Conservation (phyloP, 2,329 filamentous ascomycete species). For the Epichloe brachyelytri region DNA sequence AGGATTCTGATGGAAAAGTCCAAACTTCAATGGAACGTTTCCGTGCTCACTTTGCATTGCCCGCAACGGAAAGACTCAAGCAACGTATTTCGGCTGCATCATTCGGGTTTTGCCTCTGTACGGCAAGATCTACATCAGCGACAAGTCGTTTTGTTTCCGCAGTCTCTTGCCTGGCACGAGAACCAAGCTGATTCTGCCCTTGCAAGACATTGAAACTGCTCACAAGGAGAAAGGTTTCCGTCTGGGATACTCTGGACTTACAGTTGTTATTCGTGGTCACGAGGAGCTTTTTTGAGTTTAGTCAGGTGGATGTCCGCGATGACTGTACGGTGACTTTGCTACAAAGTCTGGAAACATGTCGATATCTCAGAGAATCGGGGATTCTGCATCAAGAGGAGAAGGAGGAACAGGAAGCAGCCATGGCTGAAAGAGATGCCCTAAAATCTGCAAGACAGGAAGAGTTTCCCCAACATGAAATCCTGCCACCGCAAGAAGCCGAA, state of each 20-base stretch:
- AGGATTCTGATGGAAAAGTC: conserved; percentile 50
- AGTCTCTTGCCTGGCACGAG: conserved; percentile 79
- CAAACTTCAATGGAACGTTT: conserved; percentile 67
- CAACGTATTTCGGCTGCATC: conserved; percentile 87
- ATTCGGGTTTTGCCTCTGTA: conserved; percentile 82
- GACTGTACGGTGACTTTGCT: conserved; percentile 78
- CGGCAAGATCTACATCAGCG: conserved; percentile 91
- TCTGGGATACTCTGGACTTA: conserved; percentile 79
- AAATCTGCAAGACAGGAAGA: conserved; percentile 55
- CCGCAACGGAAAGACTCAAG: conserved; percentile 64
- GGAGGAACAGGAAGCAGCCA: conserved; percentile 59
- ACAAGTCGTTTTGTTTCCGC: conserved; percentile 80
- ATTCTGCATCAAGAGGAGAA: conserved; percentile 55
- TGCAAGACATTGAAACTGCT: conserved; percentile 85
- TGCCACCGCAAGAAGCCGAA: conserved; percentile 33
- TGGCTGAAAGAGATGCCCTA: conserved; percentile 68
- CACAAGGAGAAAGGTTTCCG: conserved; percentile 93
- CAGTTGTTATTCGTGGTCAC: conserved; percentile 84
- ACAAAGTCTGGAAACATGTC: conserved; percentile 59
- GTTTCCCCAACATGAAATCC: conserved; percentile 36
- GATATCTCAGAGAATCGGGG: conserved; percentile 57
- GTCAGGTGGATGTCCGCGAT: conserved; percentile 62
- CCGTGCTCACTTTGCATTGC: conserved; percentile 80
- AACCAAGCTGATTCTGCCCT: conserved; percentile 82
- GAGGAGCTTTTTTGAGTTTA: conserved; percentile 97